Conservation (phyloP, 2,329 filamentous ascomycete genomes). For the Xylaria arbuscula region DNA sequence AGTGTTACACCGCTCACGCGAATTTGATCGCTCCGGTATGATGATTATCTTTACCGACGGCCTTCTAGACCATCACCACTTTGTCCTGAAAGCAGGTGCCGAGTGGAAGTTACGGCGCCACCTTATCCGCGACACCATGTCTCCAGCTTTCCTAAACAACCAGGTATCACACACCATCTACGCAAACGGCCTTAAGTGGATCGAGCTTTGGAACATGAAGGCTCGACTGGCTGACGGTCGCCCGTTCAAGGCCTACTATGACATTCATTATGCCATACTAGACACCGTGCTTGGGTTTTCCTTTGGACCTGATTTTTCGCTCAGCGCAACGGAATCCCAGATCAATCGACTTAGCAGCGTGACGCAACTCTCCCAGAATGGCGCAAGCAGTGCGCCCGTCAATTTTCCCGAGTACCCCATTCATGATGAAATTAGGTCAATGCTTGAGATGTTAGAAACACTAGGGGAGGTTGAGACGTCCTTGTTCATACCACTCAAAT, state of each 20-base stretch:
- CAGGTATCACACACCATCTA: constrained; percentile 9
- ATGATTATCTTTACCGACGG: constrained; percentile 23
- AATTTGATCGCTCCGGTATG: constrained; percentile 24
- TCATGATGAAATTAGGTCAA: constrained; percentile 11
- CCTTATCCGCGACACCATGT: constrained; percentile 27
- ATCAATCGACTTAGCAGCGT: constrained; percentile 9
- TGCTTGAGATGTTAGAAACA: constrained; percentile 19
- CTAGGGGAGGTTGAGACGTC: constrained; percentile 14
- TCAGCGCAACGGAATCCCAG: constrained; percentile 13
- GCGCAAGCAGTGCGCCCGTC: not conserved
- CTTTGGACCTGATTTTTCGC: constrained; percentile 28
- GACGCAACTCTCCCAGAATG: not conserved
- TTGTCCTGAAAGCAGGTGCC: constrained; percentile 16
- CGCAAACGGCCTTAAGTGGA: constrained; percentile 36
- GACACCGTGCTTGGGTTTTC: constrained; percentile 35
- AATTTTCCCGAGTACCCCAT: constrained; percentile 19
- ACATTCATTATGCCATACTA: constrained; percentile 31
- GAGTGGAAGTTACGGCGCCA: constrained; percentile 23
- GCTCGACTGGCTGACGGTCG: constrained; percentile 50
- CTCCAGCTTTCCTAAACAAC: constrained; percentile 17
- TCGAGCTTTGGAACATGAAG: constrained; percentile 49
- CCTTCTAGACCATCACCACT: constrained; percentile 20
- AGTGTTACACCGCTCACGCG: constrained; percentile 26
- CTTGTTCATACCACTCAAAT: constrained; percentile 12
- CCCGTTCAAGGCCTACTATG: constrained; percentile 41